Evolutionary conservation across 805 yeast genomes (phyloP), one percentile per base, ranked within the genome.

Genomic region (Nematodospora valgi): DNA sequence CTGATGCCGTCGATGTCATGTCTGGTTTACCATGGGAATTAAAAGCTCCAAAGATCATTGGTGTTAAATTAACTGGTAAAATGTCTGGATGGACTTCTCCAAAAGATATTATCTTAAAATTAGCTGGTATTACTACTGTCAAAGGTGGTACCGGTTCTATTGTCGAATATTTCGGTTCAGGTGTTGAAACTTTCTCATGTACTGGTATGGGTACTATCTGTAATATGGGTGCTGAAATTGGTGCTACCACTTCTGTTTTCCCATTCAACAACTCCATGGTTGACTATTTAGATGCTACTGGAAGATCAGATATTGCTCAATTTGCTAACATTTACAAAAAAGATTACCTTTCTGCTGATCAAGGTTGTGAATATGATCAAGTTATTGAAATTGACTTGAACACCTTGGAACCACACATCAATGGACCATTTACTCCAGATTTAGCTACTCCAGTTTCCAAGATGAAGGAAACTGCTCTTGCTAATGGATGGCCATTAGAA

Each of bases 191-290:
- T 40, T 82, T 89, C 64, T 85, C 95, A 33, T 87, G 96, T 68
- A 91, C 98, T 34, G 98, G 98, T 77, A 89, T 89, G 98, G 98
- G 94, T 62, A 89, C 98, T 53, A 89, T 89, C 70, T 89, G 98
- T 78, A 89, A 89, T 69, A 89, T 89, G 98, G 98, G 98, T 75
- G 98, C 98, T 49, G 98, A 89, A 71, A 88, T 89, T 51, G 98
- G 98, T 71, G 97, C 97, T 43, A 89, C 98, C 45, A 89, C 98
- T 39, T 89, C 97, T 31, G 86, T 86, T 43, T 89, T 89, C 94
- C 98, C 98, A 62, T 88, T 76, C 86, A 88, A 86, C 74, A 77
- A 80, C 57, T 82, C 91, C 47, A 89, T 86, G 86, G 78, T 70
- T 61, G 84, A 82, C 48, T 91, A 89, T 72, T 77, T 91, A 62